Evolutionary conservation across 2,329 filamentous ascomycete genomes (phyloP), one percentile per base, ranked within the genome.

Genomic region (Talaromyces sp.): DNA sequence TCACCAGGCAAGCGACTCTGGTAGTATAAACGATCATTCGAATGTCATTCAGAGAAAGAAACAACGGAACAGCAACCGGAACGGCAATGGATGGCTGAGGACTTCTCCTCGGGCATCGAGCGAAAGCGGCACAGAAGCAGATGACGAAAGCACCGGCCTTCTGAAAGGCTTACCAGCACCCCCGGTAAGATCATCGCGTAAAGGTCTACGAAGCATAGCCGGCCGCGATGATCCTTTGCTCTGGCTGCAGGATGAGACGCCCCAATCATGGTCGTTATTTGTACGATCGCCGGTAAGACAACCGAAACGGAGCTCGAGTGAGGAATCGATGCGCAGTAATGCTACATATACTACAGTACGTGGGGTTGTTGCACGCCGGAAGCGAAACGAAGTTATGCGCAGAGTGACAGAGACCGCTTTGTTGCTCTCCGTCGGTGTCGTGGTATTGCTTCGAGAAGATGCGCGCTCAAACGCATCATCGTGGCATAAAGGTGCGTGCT

Each of bases 91-190:
- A 54, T 70, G 69, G 68, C 76, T 80, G 65, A 83, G 82, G 68
- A 84, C 86, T 60, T 59, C 62, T 39, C 86, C 86, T 4, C 83
- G 84, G 1, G 84, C 87, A 1, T 86, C 86, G 11, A 97, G 92
- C 76, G 93, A 97, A 70, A 97, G 93, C 75, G 94, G 94, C 27
- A 96, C 93, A 19, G 94, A 98, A 75, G 94, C 94, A 45, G 94
- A 97, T 72, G 94, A 98, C 79, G 94, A 98, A 76, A 90, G 93
- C 68, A 83, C 83, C 50, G 76, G 80, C 5, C 89, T 94, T 70
- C 82, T 97, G 64, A 95, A 90, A 75, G 90, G 93, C 0, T 80
- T 97, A 24, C 93, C 94, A 1, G 91, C 93, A 2, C 91, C 93
- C 2, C 89, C 85, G n/a, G 70, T 84, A 9, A 85, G 87, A 67